phyloP scores from a whole-genome alignment of 2,329 filamentous ascomycete genomes.

The Epichloe typhina region DNA sequence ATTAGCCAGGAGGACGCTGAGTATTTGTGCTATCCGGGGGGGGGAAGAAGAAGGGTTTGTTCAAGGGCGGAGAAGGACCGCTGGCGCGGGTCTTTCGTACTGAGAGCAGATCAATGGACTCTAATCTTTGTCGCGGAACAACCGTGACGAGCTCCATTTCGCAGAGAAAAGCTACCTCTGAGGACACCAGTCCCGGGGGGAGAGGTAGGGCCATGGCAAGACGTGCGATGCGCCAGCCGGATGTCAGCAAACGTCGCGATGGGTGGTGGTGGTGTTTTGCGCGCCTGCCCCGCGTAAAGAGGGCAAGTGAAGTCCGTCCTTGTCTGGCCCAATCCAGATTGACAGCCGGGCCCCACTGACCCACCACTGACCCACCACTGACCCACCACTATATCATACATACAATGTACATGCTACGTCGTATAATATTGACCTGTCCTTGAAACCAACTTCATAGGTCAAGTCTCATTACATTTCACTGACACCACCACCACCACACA shows the following conservation, averaged over 20 bases:
- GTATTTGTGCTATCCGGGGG: neutral
- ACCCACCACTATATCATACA: too few species aligned
- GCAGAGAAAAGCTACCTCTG: constrained; percentile 86
- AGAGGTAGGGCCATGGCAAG: constrained; percentile 35
- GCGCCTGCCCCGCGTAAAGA: neutral
- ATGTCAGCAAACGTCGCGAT: neutral
- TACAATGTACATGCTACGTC: too few species aligned
- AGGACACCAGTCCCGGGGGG: constrained; percentile 53
- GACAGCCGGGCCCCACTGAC: too few species aligned
- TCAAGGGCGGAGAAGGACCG: neutral
- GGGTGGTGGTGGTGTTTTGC: neutral
- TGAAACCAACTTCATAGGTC: too few species aligned
- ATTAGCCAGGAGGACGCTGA: too few species aligned
- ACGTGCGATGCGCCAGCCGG: neutral
- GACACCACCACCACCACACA: too few species aligned
- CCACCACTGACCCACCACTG: too few species aligned
- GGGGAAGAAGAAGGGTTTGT: too few species aligned
- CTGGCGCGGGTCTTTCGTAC: constrained; percentile 40
- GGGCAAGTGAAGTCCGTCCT: neutral
- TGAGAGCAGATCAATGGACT: constrained; percentile 70
- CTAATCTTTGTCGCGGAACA: constrained; percentile 79
- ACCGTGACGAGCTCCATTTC: constrained; percentile 96
- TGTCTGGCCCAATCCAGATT: too few species aligned
- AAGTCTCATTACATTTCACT: too few species aligned
- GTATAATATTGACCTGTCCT: too few species aligned